Conservation (phyloP, 495 filamentous ascomycete genomes). For the Hyaloscypha bicolor region DNA sequence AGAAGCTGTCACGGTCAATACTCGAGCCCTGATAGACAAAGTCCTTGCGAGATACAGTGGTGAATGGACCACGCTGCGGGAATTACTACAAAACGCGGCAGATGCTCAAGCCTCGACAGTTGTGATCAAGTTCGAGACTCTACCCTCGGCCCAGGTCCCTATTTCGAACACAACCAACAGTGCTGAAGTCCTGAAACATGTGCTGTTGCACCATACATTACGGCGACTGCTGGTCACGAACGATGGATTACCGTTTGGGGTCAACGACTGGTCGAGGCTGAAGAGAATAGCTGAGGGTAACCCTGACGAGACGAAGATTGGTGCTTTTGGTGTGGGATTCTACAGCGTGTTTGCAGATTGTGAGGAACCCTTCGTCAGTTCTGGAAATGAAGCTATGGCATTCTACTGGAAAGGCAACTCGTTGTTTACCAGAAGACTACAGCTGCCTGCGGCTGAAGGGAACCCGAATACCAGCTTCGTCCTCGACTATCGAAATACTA, state of each 20-base stretch:
- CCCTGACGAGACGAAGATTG: constrained; percentile 98
- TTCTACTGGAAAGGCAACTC: constrained; percentile 99
- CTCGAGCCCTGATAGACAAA: constrained; percentile 94
- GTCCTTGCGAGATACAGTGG: constrained; percentile 93
- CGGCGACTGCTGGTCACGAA: constrained; percentile 85
- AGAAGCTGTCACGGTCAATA: constrained; percentile 98
- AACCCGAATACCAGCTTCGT: constrained; percentile 83
- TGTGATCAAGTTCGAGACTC: constrained; percentile 85
- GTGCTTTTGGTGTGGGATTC: constrained; percentile 97
- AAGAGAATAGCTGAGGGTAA: constrained; percentile 99
- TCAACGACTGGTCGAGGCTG: constrained; percentile 88
- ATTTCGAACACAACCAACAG: constrained; percentile 66
- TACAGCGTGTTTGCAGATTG: constrained; percentile 99
- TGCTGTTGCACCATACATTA: constrained; percentile 79
- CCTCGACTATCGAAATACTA: constrained; percentile 86
- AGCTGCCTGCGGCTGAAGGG: constrained; percentile 62
- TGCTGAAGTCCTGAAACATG: constrained; percentile 77
- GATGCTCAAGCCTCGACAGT: constrained; percentile 92
- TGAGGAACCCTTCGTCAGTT: constrained; percentile 94
- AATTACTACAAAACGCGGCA: constrained; percentile 97
- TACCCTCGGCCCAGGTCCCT: constrained; percentile 76
- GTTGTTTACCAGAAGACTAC: constrained; percentile 82
- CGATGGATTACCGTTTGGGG: constrained; percentile 80
- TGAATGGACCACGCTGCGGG: constrained; percentile 84
- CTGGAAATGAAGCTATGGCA: constrained; percentile 88